Conservation (phyloP, 1,284 basidiomycete species). For the Trametes versicolor region DNA sequence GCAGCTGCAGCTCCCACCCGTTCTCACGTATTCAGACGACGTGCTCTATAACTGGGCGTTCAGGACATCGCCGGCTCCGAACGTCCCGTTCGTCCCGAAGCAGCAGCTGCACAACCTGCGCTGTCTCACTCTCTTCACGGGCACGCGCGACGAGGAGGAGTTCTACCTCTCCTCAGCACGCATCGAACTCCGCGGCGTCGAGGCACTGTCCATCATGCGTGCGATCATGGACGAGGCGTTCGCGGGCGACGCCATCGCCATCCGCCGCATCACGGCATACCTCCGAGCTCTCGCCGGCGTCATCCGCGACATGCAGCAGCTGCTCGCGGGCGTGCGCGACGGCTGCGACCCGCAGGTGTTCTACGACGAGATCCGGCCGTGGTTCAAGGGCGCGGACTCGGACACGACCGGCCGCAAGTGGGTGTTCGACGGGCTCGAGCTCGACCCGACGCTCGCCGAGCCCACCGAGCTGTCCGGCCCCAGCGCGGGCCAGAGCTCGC, state of each 20-base stretch:
- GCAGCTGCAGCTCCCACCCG: conserved; percentile 86
- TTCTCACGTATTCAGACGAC: conserved; percentile 93
- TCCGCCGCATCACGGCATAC: conserved; percentile 78
- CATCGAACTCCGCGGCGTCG: conserved; percentile 93
- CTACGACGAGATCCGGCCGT: conserved; percentile 89
- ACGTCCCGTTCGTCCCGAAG: conserved; percentile 41
- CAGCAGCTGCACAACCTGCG: conserved; percentile 63
- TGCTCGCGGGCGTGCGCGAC: conserved; percentile 74
- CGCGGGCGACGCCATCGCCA: conserved; percentile 83
- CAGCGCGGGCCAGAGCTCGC: conserved; percentile 90
- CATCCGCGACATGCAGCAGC: conserved; percentile 69
- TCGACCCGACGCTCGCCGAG: conserved; percentile 55
- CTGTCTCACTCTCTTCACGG: conserved; percentile 81
- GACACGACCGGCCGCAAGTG: conserved; percentile 69
- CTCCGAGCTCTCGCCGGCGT: conserved; percentile 72
- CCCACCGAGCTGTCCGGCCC: conserved; percentile 85
- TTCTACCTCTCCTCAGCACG: conserved; percentile 91
- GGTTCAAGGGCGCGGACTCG: conserved; percentile 90
- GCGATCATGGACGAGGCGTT: conserved; percentile 92
- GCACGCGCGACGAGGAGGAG: conserved; percentile 85
- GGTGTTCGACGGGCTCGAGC: conserved; percentile 83
- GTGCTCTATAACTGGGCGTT: conserved; percentile 93
- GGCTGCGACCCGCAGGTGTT: conserved; percentile 86
- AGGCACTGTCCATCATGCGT: conserved; percentile 89
- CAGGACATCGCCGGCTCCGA: conserved; percentile 43